A percentile compares a stretch with the other conserved stretches of the same genome.
Conservation (phyloP, 225 moss, liverwort and hornwort species). For the Rhytidiadelphus loreus region DNA sequence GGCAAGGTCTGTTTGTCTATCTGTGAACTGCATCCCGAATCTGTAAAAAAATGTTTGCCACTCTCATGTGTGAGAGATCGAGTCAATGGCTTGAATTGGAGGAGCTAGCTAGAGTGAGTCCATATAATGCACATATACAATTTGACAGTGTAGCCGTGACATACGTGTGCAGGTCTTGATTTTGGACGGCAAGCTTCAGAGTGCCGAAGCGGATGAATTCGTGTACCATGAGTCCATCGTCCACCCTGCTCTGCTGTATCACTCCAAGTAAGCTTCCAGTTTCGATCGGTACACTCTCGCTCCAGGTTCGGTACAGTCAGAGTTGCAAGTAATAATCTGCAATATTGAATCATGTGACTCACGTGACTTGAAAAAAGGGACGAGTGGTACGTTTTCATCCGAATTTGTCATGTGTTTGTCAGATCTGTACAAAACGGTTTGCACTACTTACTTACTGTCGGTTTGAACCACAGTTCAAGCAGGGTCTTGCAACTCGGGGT, state of each 20-base stretch:
- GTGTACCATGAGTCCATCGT: slow-evolving; percentile 85
- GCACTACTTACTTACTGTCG: neutral
- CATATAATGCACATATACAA: neutral
- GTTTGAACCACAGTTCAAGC: neutral
- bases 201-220: slow-evolving; percentile 85
- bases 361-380: neutral
- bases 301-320: neutral
- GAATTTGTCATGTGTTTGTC: neutral
- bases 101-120: neutral
- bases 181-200: slow-evolving; percentile 93
- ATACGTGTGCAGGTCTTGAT: slow-evolving; percentile 48
- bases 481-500: neutral
- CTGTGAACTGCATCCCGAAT: neutral
- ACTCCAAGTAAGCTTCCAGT: slow-evolving; percentile 41
- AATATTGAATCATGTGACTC: neutral
- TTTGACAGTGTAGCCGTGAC: neutral
- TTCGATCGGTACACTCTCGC: neutral
- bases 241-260: slow-evolving; percentile 80
- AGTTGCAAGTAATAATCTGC: neutral
- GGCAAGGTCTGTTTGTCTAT: slow-evolving; percentile 45
- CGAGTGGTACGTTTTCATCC: neutral
- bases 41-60: neutral
- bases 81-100: neutral
- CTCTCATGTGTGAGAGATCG: neutral
- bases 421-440: neutral